A percentile compares a stretch with the other conserved stretches of the same genome.
Conservation (phyloP, 305 asterid species). For the Stenogyne calaminthoides region DNA sequence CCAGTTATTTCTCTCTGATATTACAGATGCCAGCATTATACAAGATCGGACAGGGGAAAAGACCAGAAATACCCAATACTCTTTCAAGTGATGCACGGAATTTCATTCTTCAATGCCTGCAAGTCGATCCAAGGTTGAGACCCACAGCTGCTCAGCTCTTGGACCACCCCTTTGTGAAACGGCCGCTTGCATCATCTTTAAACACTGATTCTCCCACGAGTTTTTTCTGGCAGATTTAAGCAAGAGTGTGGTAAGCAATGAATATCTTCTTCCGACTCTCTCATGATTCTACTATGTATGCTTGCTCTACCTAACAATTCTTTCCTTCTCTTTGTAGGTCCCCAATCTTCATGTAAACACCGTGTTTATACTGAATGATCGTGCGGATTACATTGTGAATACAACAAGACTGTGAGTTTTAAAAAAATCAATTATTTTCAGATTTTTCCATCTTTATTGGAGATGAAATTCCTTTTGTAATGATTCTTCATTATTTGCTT, state of each 20-base stretch:
- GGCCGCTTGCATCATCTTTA: slow-evolving; percentile 50
- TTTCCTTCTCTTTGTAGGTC: slow-evolving; percentile 11
- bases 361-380: neutral
- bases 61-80: slow-evolving; percentile 59
- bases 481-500: slow-evolving; percentile 19
- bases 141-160: slow-evolving; percentile 78
- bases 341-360: neutral
- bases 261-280: neutral
- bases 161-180: slow-evolving; percentile 75
- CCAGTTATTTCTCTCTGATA: too few species aligned
- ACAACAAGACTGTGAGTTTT: too few species aligned
- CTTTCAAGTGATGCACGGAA: slow-evolving; percentile 68
- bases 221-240: slow-evolving; percentile 49
- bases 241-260: slow-evolving; percentile 34
- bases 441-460: neutral
- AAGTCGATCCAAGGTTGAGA: slow-evolving; percentile 62
- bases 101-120: slow-evolving; percentile 65
- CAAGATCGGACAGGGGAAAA: slow-evolving; percentile 72
- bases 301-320: neutral
- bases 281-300: neutral
- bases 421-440: neutral
- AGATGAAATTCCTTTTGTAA: slow-evolving; percentile 20
- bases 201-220: slow-evolving; percentile 55
- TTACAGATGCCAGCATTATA: slow-evolving; percentile 61
- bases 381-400: slow-evolving; percentile 13